Evolutionary conservation across 2,329 filamentous ascomycete genomes (phyloP), one percentile per base, ranked within the genome.

Genomic region (Gaeumannomyces tritici): DNA sequence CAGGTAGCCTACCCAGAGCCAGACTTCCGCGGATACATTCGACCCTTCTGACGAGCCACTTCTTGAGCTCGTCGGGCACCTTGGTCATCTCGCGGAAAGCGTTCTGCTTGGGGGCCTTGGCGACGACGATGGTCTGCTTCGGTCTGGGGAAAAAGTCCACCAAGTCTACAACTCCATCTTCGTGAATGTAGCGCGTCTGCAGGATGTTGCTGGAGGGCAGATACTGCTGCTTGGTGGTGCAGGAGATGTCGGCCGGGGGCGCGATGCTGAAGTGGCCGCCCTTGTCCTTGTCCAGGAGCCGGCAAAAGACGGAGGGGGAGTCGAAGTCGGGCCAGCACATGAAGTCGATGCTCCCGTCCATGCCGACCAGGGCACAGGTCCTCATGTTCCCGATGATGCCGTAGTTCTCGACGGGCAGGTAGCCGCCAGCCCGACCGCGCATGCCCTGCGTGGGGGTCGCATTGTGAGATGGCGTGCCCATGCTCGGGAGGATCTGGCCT

Each of bases 311-410:
- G 0, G 87, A 87, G 0, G 89, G 89, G 7, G 89, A 91, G 72
- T 92, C 89, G 70, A 92, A 92, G 67, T 90, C 85, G 3, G 89
- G 89, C 85, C 88, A 92, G 73, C 88, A 91, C 87, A 91, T 89
- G 68, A 86, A 90, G 70, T 91, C 89, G 63, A 92, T 74, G 66
- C 87, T 88, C 28, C 89, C 89, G 69, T 89, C 85, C 70, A 89
- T 89, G 66, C 87, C 88, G 27, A 90, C 81, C n/a, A 91, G 76
- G 18, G 89, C 88, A 75, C 87, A 90, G 1, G 89, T 92, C 68
- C 87, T 83, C 88, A 92, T 90, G 70, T 91, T 91, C 28, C 89
- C 89, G 68, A 92, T 90, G 73, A 92, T 82, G 62, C 89, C 89
- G 79, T 91, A 91, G 73, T 91, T 84, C 70, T 91, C 89, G 66